Percentiles rank a stretch among this genome's conserved stretches.
Evolutionary conservation across 768 basidiomycete species (phyloP).

Genomic region (Leucogyrophana mollusca): DNA sequence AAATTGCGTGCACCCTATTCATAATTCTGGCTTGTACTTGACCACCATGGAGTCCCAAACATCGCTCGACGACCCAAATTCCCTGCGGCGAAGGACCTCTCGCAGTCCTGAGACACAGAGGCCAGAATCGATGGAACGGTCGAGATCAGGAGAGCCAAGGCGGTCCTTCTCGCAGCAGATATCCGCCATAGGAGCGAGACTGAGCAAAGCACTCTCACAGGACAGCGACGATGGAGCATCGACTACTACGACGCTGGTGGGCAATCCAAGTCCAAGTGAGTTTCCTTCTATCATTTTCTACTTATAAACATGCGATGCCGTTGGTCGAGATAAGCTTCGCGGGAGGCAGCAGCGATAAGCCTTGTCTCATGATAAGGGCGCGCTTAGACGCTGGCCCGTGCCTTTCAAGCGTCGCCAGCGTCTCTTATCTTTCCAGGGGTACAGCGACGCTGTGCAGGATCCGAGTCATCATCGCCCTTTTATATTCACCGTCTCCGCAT

Average conservation of each 20-base stretch:
- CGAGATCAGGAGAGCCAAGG: not conserved
- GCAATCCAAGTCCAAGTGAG: not conserved
- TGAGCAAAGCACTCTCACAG: conserved; percentile 2
- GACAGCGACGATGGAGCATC: conserved; percentile 2
- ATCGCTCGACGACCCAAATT: not conserved
- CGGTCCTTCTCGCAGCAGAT: conserved; percentile 8
- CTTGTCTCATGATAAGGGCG: not conserved
- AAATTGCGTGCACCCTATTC: too few relatives aligned
- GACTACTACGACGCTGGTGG: conserved; percentile 5
- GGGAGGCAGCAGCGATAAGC: not conserved
- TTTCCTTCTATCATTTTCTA: not conserved
- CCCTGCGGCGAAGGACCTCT: not conserved
- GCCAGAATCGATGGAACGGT: not conserved
- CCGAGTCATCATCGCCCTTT: not conserved
- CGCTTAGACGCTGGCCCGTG: not conserved
- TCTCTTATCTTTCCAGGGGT: conserved; percentile 4
- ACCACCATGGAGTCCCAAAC: not conserved
- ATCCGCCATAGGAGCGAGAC: conserved; percentile 8
- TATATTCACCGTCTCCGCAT: not conserved
- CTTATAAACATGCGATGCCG: not conserved
- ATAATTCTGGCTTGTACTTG: not conserved
- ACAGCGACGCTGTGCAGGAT: not conserved
- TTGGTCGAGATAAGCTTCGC: not conserved
- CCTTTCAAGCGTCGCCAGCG: not conserved
- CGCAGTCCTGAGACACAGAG: not conserved